phyloP scores from a whole-genome alignment of 208 protist species.

The Crithidia thermophila region DNA sequence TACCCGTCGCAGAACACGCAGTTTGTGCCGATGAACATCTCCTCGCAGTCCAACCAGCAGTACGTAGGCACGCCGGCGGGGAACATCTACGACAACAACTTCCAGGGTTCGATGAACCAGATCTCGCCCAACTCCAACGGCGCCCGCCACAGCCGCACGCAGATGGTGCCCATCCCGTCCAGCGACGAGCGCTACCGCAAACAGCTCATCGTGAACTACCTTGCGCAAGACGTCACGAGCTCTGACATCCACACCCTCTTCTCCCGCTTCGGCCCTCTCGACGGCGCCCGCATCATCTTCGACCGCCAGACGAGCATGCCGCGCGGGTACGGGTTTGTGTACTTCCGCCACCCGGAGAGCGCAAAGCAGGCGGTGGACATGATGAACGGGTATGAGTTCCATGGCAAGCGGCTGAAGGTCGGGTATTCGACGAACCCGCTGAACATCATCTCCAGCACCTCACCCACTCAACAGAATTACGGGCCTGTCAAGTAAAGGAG shows the following conservation, averaged over 20 bases:
- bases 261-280: conserved; percentile 66
- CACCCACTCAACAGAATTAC: conserved; percentile 10
- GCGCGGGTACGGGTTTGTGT: conserved; percentile 81
- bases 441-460: conserved; percentile 58
- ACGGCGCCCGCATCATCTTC: conserved; percentile 75
- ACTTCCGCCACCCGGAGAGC: conserved; percentile 63
- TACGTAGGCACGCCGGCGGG: conserved; percentile 28
- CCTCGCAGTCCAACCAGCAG: conserved; percentile 35
- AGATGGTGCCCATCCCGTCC: conserved; percentile 37
- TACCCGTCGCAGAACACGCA: conserved; percentile 38
- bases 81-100: conserved; percentile 29
- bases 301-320: conserved; percentile 68
- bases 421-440: conserved; percentile 80
- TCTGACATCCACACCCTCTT: conserved; percentile 68
- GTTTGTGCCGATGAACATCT: conserved; percentile 47
- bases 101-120: conserved; percentile 32
- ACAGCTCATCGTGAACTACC: conserved; percentile 86
- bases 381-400: conserved; percentile 76
- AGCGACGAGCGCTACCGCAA: conserved; percentile 74
- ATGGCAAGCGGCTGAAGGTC: conserved; percentile 77
- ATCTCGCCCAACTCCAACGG: conserved; percentile 20
- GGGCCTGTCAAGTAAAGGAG: conserved; percentile 3
- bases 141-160: conserved; percentile 32
- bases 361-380: conserved; percentile 57
- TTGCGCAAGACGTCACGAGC: conserved; percentile 64